Evolutionary conservation across 2,329 filamentous ascomycete genomes (phyloP), one percentile per base, ranked within the genome.

Genomic region (Aspergillus pseudotamarii): DNA sequence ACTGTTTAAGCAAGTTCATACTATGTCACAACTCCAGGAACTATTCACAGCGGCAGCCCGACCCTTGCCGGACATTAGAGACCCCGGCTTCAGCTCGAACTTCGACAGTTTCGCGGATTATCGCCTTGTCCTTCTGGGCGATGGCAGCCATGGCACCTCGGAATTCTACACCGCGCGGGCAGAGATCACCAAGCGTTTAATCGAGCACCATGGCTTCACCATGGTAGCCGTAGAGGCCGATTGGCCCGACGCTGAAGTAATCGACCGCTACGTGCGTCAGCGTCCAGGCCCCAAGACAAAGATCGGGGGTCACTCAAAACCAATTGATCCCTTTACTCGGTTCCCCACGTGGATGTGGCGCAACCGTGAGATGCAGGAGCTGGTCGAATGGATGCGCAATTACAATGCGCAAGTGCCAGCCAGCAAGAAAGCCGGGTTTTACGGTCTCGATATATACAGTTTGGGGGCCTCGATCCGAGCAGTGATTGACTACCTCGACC

Each of bases 291-390:
- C 73, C 23, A 69, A 78, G 65, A 71, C 72, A 36, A 64, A 71
- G 43, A 66, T 79, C 48, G 70, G 73, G 28, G 72, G 71, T 26
- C 62, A 58, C 30, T 65, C 65, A 2, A 69, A 66, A 16, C 68
- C 71, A 6, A 71, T 78, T 14, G 76, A 78, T 43, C 75, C 79
- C 6, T 85, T 85, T 68, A 75, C 81, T 45, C 77, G 83, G 30
- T 86, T 85, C 55, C 84, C 84, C 16, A 82, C 79, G 4, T 86
- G 83, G 84, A 85, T 86, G 83, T 86, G 84, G 84, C 78, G 84
- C 12, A 86, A 86, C 64, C 71, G 73, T 16, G 84, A 85, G 66
- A 79, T 84, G 66, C 81, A 84, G 60, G 77, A 78, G 2, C 81
- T 86, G 55, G 78, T 82, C 12, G 81, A 85, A 67, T 86, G 83